phyloP scores from a whole-genome alignment of 2,329 filamentous ascomycete genomes.

The Coleophoma cylindrospora region DNA sequence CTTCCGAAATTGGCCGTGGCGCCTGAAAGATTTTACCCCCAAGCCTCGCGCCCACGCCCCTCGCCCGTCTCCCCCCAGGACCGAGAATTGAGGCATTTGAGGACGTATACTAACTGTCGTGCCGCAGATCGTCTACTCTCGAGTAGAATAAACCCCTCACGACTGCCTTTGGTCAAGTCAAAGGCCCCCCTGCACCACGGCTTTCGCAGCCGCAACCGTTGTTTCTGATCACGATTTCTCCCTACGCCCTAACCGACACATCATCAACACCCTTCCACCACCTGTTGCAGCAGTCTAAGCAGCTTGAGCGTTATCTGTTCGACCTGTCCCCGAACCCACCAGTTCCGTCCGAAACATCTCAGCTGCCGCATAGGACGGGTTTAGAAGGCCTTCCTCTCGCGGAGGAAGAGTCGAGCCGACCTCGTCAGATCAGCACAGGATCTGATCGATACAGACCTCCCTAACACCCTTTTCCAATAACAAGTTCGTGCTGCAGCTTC shows the following conservation, averaged over 20 bases:
- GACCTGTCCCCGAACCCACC: conserved; percentile 44
- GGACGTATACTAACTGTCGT: neutral
- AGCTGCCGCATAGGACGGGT: conserved; percentile 99
- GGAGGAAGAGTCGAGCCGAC: conserved; percentile 99
- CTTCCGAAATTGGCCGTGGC: neutral
- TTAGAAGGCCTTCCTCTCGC: conserved; percentile 97
- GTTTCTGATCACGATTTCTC: conserved; percentile 68
- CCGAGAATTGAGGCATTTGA: neutral
- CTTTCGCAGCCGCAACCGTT: conserved; percentile 55
- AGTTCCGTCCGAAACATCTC: conserved; percentile 57
- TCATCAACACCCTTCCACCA: conserved; percentile 61
- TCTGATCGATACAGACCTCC: conserved; percentile 93
- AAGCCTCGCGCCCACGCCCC: neutral
- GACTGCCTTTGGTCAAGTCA: conserved; percentile 62
- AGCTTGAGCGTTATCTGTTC: conserved; percentile 45
- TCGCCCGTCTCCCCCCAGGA: neutral
- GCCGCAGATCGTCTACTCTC: neutral
- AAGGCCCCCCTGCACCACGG: conserved; percentile 59
- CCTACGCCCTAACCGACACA: conserved; percentile 58
- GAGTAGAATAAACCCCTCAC: conserved; percentile 4
- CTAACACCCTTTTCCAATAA: conserved; percentile 55
- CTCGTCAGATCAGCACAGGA: conserved; percentile 87
- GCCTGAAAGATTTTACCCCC: neutral
- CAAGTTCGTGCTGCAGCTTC: conserved; percentile 11
- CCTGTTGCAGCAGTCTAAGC: conserved; percentile 45